phyloP scores from a whole-genome alignment of 2,329 filamentous ascomycete genomes.

The Ascochyta fabae region DNA sequence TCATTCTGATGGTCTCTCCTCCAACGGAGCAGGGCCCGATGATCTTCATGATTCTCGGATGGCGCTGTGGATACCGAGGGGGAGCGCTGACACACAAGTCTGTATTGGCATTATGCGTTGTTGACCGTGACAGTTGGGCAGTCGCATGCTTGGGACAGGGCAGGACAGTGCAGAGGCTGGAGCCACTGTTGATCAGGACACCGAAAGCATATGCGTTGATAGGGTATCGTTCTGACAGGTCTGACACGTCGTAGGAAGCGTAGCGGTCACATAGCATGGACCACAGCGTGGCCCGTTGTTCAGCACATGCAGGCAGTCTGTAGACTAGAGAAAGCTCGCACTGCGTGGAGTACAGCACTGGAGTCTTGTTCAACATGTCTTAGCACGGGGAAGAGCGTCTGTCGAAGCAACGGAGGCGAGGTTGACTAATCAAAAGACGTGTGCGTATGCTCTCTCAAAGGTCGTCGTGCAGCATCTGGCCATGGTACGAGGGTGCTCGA shows the following conservation, averaged over 20 bases:
- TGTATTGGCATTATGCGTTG: conserved; percentile 3
- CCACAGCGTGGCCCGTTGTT: too few relatives aligned
- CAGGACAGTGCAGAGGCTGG: background rate
- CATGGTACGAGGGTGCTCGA: background rate
- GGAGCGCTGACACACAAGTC: conserved; percentile 1
- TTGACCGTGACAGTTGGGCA: background rate
- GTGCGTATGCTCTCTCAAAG: background rate
- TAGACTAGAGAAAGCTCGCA: background rate
- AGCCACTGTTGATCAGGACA: background rate
- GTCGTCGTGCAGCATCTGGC: background rate
- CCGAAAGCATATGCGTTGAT: background rate
- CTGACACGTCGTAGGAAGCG: background rate
- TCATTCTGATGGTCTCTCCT: background rate
- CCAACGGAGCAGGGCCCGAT: conserved; percentile 7
- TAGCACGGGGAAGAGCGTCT: too few relatives aligned
- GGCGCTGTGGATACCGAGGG: conserved; percentile 5
- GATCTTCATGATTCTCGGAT: conserved; percentile 9
- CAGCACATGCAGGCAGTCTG: background rate
- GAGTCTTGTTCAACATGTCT: background rate
- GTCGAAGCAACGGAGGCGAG: background rate
- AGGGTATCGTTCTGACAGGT: background rate
- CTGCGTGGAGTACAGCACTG: background rate
- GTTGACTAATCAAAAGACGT: background rate
- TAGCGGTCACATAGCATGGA: background rate
- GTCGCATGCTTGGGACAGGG: background rate